A percentile compares a stretch with the other conserved stretches of the same genome.
These are phyloP conservation scores for Sordaria brevicollis DNA, from an alignment of 495 filamentous ascomycete species.

Conservation along the genomic window DNA sequence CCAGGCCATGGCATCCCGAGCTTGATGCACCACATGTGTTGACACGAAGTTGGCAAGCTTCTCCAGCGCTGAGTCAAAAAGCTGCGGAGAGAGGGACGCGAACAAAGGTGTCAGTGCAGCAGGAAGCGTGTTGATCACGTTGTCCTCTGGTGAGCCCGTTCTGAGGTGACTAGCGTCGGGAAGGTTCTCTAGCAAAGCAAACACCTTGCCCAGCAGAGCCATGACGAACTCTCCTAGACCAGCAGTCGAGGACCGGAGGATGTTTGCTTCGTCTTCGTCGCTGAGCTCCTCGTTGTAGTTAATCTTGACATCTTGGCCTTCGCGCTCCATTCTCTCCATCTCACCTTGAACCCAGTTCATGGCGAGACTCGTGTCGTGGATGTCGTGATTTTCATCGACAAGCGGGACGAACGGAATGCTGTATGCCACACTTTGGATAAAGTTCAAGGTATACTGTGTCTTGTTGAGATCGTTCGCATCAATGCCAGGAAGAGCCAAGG, in stretches of 20 bases:
- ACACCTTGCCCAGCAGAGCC: conserved; percentile 84
- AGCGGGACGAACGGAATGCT: conserved; percentile 86
- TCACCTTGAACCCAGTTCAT: conserved; percentile 90
- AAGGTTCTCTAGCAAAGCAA: conserved; percentile 89
- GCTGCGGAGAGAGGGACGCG: conserved; percentile 80
- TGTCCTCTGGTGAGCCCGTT: conserved; percentile 89
- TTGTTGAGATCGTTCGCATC: conserved; percentile 98
- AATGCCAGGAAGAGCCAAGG: conserved; percentile 86
- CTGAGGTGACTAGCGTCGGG: conserved; percentile 80
- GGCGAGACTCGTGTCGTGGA: conserved; percentile 69
- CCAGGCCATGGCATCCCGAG: conserved; percentile 96
- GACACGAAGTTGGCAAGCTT: conserved; percentile 91
- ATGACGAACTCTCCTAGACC: conserved; percentile 87
- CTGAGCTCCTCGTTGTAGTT: conserved; percentile 75
- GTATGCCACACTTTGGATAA: conserved; percentile 90
- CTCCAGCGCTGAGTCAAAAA: conserved; percentile 82
- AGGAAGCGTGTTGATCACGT: conserved; percentile 91
- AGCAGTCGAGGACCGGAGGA: conserved; percentile 91
- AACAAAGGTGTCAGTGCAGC: conserved; percentile 87
- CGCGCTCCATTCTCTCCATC: conserved; percentile 84
- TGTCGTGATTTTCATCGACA: conserved; percentile 54
- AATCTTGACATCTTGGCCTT: conserved; percentile 72
- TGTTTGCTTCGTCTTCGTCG: conserved; percentile 79
- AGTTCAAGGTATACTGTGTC: conserved; percentile 85
- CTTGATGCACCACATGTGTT: conserved; percentile 94